These are phyloP conservation scores for Bipolaris victoriae DNA, from an alignment of 2,329 filamentous ascomycete species.

Conservation along the genomic window DNA sequence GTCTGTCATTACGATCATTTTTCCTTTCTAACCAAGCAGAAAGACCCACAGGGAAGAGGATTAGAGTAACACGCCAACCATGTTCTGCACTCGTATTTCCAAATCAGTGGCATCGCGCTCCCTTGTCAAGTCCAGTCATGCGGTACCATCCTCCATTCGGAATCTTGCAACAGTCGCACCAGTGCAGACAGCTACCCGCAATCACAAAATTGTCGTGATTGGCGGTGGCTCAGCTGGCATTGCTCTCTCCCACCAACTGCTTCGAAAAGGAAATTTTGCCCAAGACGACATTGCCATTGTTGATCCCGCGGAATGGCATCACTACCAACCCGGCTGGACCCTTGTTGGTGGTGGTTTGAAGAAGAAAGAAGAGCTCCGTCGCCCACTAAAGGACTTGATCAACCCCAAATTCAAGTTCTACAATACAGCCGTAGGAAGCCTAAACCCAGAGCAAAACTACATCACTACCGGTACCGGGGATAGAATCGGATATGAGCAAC, in stretches of 20 bases:
- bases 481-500: constrained; percentile 66
- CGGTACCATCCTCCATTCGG: constrained; percentile 9
- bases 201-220: constrained; percentile 70
- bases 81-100: constrained; percentile 1
- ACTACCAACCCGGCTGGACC: constrained; percentile 75
- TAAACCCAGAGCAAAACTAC: constrained; percentile 63
- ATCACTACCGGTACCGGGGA: constrained; percentile 63
- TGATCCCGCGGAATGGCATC: constrained; percentile 67
- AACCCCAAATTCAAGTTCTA: constrained; percentile 69
- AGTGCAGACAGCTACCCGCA: constrained; percentile 44
- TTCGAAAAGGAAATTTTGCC: constrained; percentile 62
- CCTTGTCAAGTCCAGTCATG: constrained; percentile 1
- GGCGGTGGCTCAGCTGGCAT: constrained; percentile 71
- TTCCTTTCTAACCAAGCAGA: not conserved
- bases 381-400: constrained; percentile 59
- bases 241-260: constrained; percentile 70
- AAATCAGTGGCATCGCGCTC: constrained; percentile 1
- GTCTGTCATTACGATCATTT: not conserved
- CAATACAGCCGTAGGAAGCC: constrained; percentile 56
- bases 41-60: not conserved
- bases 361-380: constrained; percentile 63
- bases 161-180: constrained; percentile 38
- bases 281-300: constrained; percentile 68
- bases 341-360: constrained; percentile 71
- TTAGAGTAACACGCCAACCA: not conserved